A percentile compares a stretch with the other conserved stretches of the same genome.
Evolutionary conservation across 352 stramenopile species (phyloP).

Genomic region (Phytophthora pluvialis): DNA sequence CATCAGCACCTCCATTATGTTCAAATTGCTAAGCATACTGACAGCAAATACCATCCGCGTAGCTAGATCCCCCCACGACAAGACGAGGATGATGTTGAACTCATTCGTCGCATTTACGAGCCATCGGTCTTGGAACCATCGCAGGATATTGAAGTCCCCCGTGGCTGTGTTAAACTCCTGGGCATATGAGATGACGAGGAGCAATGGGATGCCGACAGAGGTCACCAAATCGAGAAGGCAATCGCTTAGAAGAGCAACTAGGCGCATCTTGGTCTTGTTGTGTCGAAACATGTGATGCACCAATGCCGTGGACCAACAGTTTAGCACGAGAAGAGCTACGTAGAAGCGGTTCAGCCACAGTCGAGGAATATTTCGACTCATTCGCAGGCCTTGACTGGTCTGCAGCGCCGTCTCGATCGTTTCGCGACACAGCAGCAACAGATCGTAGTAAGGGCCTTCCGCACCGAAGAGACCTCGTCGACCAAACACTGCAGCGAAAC

Average conservation of each 20-base stretch:
- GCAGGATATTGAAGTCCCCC: constrained; percentile 25
- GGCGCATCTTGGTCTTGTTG: constrained; percentile 34
- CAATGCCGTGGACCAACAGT: constrained; percentile 45
- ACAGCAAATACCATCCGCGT: constrained; percentile 40
- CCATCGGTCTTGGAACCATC: constrained; percentile 43
- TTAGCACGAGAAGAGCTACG: constrained; percentile 36
- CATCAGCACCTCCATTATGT: constrained; percentile 35
- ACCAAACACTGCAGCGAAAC: constrained; percentile 25
- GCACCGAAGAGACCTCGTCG: constrained; percentile 35
- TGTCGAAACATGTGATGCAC: constrained; percentile 39
- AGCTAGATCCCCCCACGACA: constrained; percentile 35
- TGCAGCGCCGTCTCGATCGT: constrained; percentile 37
- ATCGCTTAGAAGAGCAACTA: constrained; percentile 32
- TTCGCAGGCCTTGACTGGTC: constrained; percentile 34
- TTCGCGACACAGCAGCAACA: constrained; percentile 41
- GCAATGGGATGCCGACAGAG: constrained; percentile 32
- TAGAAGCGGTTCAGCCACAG: constrained; percentile 49
- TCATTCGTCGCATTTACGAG: constrained; percentile 41
- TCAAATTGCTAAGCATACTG: constrained; percentile 43
- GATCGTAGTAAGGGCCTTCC: constrained; percentile 34
- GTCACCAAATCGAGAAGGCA: constrained; percentile 39
- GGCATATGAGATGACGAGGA: constrained; percentile 33
- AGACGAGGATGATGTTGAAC: constrained; percentile 41
- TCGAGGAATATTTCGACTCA: constrained; percentile 38
- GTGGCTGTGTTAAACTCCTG: constrained; percentile 20